Conservation (phyloP, 1,284 basidiomycete genomes). For the Ganoderma meredithae region DNA sequence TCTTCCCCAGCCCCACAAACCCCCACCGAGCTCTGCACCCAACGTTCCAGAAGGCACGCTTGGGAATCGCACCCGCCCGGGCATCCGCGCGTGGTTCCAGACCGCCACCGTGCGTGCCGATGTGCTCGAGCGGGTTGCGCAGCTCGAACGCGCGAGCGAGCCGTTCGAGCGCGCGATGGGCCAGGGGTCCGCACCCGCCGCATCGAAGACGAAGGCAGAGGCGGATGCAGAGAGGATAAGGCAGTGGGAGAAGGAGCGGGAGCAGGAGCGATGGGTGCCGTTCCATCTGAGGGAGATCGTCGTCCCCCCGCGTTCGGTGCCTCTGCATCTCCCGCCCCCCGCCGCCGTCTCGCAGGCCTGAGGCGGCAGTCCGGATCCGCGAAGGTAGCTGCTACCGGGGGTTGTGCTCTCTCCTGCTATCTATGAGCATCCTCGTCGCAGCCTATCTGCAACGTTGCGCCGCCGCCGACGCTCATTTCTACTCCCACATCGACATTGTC, state of each 20-base stretch:
- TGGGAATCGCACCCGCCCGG: slow-evolving; percentile 25
- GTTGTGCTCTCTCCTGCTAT: background rate
- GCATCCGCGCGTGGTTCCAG: slow-evolving; percentile 33
- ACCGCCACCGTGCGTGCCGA: slow-evolving; percentile 20
- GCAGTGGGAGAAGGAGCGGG: slow-evolving; percentile 15
- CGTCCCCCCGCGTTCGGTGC: slow-evolving; percentile 17
- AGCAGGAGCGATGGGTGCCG: slow-evolving; percentile 21
- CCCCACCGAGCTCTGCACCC: slow-evolving; percentile 14
- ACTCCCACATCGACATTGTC: background rate
- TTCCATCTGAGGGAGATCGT: slow-evolving; percentile 21
- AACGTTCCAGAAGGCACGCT: slow-evolving; percentile 33
- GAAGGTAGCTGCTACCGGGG: background rate
- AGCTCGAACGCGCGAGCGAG: slow-evolving; percentile 1
- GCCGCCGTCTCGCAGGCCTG: background rate
- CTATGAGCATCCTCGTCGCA: background rate
- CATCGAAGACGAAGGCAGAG: background rate
- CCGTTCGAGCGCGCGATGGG: slow-evolving; percentile 15
- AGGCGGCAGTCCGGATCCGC: background rate
- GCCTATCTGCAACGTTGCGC: background rate
- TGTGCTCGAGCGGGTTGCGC: slow-evolving; percentile 19
- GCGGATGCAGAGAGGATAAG: background rate
- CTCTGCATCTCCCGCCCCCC: background rate
- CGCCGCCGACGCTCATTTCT: background rate
- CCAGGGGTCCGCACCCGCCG: background rate
- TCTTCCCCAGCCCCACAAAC: slow-evolving; percentile 15